Percentiles rank a stretch among this genome's conserved stretches.
Conservation (phyloP, 345 rosid genomes). For the Eucalyptus shirleyi region DNA sequence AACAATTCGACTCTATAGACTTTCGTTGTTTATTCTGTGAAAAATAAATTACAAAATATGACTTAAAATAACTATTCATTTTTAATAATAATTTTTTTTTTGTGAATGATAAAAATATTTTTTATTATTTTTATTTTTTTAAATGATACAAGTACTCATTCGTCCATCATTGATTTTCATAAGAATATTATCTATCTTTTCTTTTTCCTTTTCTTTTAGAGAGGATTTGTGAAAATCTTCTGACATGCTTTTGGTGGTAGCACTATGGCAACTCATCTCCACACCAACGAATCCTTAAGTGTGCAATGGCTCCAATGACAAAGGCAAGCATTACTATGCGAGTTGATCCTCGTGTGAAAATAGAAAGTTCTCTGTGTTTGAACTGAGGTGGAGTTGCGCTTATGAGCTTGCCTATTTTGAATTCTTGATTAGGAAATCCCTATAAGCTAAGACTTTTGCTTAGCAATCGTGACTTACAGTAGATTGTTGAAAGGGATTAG, state of each 20-base stretch:
- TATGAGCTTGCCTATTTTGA: background rate
- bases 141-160: accelerated
- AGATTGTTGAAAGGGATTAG: accelerated
- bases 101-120: accelerated
- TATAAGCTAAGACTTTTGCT: background rate
- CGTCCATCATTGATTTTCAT: accelerated
- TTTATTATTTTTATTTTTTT: accelerated
- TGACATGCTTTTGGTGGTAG: accelerated
- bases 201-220: background rate
- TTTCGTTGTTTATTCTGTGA: too few relatives aligned
- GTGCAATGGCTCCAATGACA: background rate
- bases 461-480: background rate
- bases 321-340: background rate
- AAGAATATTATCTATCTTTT: background rate
- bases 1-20: background rate
- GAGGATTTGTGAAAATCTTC: background rate
- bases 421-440: background rate
- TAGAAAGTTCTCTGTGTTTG: background rate
- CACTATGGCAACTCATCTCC: accelerated
- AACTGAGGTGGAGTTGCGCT: accelerated
- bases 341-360: accelerated
- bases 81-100: too few relatives aligned
- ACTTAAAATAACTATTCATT: background rate
- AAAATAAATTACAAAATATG: too few relatives aligned
- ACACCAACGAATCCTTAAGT: background rate